Percentiles rank a stretch among this genome's conserved stretches.
Conservation (phyloP, 2,329 filamentous ascomycete species). For the Fusarium gaditjirri region DNA sequence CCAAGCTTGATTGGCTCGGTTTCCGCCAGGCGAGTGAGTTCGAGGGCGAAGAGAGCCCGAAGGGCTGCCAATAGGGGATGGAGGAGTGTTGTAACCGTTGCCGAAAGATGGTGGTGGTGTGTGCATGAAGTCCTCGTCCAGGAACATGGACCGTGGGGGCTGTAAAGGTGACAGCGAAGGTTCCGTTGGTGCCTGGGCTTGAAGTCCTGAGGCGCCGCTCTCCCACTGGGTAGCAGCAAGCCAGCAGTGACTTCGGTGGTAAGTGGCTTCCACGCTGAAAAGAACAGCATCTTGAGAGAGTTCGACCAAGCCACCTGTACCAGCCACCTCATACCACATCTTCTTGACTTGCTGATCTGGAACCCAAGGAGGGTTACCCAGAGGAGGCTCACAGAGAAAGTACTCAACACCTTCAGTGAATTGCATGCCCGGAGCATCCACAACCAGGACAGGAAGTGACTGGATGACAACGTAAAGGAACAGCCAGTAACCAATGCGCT, state of each 20-base stretch:
- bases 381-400: slow-evolving; percentile 81
- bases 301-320: slow-evolving; percentile 67
- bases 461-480: slow-evolving; percentile 84
- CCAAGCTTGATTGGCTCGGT: slow-evolving; percentile 48
- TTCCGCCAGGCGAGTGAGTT: slow-evolving; percentile 53
- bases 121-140: slow-evolving; percentile 43
- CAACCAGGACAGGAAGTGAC: slow-evolving; percentile 79
- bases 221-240: slow-evolving; percentile 63
- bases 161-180: slow-evolving; percentile 52
- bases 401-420: slow-evolving; percentile 81
- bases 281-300: slow-evolving; percentile 69
- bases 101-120: slow-evolving; percentile 39
- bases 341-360: slow-evolving; percentile 71
- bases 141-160: slow-evolving; percentile 52
- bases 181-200: slow-evolving; percentile 43
- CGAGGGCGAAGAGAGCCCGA: slow-evolving; percentile 51
- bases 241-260: slow-evolving; percentile 68
- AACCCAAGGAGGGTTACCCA: slow-evolving; percentile 79
- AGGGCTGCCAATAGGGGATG: slow-evolving; percentile 46
- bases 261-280: slow-evolving; percentile 70
- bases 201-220: slow-evolving; percentile 41
- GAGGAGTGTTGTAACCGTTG: slow-evolving; percentile 40
- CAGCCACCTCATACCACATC: slow-evolving; percentile 80
- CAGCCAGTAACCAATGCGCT: slow-evolving; percentile 81
- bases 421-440: slow-evolving; percentile 77